These are phyloP conservation scores for Bipolaris cookei DNA, from an alignment of 2,329 filamentous ascomycete species.

Conservation along the genomic window DNA sequence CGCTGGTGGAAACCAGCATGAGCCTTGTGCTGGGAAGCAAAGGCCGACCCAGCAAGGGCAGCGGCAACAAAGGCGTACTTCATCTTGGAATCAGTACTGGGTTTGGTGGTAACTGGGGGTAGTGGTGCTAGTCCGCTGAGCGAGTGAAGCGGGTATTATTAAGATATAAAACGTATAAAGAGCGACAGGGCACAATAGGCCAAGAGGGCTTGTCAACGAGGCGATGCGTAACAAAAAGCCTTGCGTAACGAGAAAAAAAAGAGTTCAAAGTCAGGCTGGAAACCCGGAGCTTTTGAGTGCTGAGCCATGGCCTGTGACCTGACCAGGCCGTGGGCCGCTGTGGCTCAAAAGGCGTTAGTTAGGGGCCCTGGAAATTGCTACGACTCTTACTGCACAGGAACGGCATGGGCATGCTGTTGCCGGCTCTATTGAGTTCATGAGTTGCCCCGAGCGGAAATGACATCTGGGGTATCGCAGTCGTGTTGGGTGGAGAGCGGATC, in stretches of 20 bases:
- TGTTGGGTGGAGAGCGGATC: conserved; percentile 10
- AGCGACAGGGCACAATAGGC: conserved; percentile 48
- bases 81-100: conserved; percentile 64
- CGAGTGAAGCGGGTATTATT: conserved; percentile 75
- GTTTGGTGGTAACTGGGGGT: conserved; percentile 29
- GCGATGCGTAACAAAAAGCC: conserved; percentile 43
- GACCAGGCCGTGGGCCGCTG: conserved; percentile 11
- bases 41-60: conserved; percentile 60
- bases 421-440: conserved; percentile 31
- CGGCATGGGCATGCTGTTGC: conserved; percentile 33
- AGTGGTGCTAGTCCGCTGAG: conserved; percentile 75
- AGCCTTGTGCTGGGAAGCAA: conserved; percentile 68
- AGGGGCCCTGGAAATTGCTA: conserved; percentile 43
- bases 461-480: conserved; percentile 34
- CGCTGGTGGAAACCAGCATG: conserved; percentile 64
- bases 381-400: conserved; percentile 31
- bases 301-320: conserved; percentile 28
- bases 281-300: conserved; percentile 40
- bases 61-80: conserved; percentile 73
- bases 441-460: conserved; percentile 40
- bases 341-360: conserved; percentile 33
- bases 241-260: conserved; percentile 36
- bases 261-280: conserved; percentile 25
- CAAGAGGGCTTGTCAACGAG: conserved; percentile 40
- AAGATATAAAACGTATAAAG: conserved; percentile 39